Percentiles rank a stretch among this genome's conserved stretches.
phyloP scores from a whole-genome alignment of 1,139 yeast species.

The Pichia terricola region DNA sequence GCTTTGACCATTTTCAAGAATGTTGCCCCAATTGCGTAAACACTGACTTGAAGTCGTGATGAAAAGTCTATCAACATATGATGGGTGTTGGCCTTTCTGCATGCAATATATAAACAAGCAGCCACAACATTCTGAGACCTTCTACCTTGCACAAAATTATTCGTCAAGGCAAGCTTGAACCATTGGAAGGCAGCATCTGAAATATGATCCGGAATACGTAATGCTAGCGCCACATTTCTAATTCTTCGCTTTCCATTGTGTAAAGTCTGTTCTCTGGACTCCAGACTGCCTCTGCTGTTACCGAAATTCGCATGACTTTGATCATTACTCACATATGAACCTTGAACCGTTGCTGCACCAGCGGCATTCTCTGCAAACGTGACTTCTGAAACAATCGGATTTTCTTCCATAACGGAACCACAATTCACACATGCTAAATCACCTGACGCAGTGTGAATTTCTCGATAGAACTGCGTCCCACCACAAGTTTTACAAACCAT shows the following conservation, averaged over 20 bases:
- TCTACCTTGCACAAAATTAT: conserved; percentile 92
- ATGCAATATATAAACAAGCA: conserved; percentile 88
- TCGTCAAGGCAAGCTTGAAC: conserved; percentile 77
- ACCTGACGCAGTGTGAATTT: conserved; percentile 52
- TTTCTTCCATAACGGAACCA: conserved; percentile 84
- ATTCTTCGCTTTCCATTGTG: conserved; percentile 74
- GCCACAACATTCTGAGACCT: conserved; percentile 91
- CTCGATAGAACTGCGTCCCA: conserved; percentile 37
- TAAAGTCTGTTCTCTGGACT: conserved; percentile 80
- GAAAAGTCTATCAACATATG: conserved; percentile 96
- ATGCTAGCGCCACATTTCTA: conserved; percentile 66
- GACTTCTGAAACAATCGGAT: conserved; percentile 91
- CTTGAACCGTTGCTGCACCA: conserved; percentile 95
- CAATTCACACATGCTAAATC: conserved; percentile 74
- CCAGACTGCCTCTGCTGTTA: conserved; percentile 57
- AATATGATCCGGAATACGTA: conserved; percentile 73
- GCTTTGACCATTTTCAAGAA: conserved; percentile 82
- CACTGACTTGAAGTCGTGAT: conserved; percentile 80
- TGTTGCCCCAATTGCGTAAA: conserved; percentile 91
- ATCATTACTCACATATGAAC: conserved; percentile 84
- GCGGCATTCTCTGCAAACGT: conserved; percentile 85
- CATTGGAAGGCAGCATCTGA: conserved; percentile 82
- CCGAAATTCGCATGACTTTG: conserved; percentile 71
- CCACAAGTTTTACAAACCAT: conserved; percentile 33
- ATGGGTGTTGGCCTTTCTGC: conserved; percentile 82